Conservation (phyloP, 148 eudicot species). For the Arctostaphylos glauca region DNA sequence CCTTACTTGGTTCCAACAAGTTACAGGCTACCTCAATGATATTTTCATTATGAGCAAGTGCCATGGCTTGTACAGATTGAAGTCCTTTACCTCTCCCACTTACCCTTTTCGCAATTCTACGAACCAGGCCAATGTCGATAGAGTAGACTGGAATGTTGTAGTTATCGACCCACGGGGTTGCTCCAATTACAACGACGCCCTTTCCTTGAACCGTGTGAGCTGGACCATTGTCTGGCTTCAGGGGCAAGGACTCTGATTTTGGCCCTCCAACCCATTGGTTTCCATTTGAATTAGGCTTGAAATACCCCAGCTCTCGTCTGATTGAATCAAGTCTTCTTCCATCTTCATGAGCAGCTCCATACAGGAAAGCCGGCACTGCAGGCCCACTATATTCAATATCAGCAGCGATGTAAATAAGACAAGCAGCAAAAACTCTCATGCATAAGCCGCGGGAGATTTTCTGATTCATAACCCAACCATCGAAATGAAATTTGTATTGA, state of each 20-base stretch:
- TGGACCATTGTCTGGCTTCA: slow-evolving; percentile 73
- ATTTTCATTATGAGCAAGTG: slow-evolving; percentile 76
- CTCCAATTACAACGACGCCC: slow-evolving; percentile 67
- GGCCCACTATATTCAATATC: slow-evolving; percentile 18
- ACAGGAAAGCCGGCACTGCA: slow-evolving; percentile 80
- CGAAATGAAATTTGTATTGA: not conserved
- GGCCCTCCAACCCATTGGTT: slow-evolving; percentile 75
- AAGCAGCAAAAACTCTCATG: not conserved
- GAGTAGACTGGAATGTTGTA: slow-evolving; percentile 73
- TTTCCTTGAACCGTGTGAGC: slow-evolving; percentile 37
- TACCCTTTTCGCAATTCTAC: slow-evolving; percentile 59
- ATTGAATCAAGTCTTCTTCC: slow-evolving; percentile 64
- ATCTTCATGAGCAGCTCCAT: slow-evolving; percentile 72
- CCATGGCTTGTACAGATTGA: slow-evolving; percentile 79
- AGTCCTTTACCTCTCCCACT: slow-evolving; percentile 82
- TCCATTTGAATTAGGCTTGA: slow-evolving; percentile 59
- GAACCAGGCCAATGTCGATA: slow-evolving; percentile 50
- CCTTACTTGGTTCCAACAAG: slow-evolving; percentile 53
- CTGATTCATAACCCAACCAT: not conserved
- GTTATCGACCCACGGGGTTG: slow-evolving; percentile 87
- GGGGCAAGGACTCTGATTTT: slow-evolving; percentile 36
- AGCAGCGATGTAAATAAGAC: slow-evolving; percentile 4
- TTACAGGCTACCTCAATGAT: slow-evolving; percentile 79
- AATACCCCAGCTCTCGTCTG: slow-evolving; percentile 84
- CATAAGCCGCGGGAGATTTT: not conserved